phyloP scores from a whole-genome alignment of 2,329 filamentous ascomycete species.

The Talaromyces sp. region DNA sequence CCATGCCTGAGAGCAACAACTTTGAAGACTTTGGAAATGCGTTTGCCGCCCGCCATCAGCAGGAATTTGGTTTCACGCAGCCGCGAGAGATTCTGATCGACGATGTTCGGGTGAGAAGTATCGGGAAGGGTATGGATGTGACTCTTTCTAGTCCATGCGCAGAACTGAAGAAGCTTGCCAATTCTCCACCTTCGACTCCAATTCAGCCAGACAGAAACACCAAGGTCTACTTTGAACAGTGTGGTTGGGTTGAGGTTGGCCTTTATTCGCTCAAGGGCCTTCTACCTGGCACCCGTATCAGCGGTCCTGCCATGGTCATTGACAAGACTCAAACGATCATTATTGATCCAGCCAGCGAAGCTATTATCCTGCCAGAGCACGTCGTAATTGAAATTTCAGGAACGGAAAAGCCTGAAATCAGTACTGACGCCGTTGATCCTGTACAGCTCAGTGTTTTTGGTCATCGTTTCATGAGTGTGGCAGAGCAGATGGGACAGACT shows the following conservation, averaged over 20 bases:
- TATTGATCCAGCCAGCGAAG: slow-evolving; percentile 73
- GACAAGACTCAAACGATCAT: slow-evolving; percentile 78
- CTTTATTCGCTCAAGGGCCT: slow-evolving; percentile 25
- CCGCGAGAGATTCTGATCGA: slow-evolving; percentile 43
- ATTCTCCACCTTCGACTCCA: too few relatives aligned
- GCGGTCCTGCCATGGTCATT: slow-evolving; percentile 57
- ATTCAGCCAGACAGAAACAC: slow-evolving; percentile 21
- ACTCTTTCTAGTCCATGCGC: slow-evolving; percentile 21
- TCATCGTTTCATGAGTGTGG: slow-evolving; percentile 60
- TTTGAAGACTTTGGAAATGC: too few relatives aligned
- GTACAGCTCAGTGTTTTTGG: slow-evolving; percentile 57
- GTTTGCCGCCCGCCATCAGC: slow-evolving; percentile 36
- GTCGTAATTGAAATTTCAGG: slow-evolving; percentile 74
- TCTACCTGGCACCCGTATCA: slow-evolving; percentile 27
- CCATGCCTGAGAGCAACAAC: slow-evolving; percentile 26
- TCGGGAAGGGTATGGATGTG: slow-evolving; percentile 22
- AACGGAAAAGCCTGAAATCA: slow-evolving; percentile 32
- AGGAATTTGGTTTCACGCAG: slow-evolving; percentile 46
- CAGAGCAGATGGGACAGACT: slow-evolving; percentile 59
- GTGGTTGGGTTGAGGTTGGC: slow-evolving; percentile 25
- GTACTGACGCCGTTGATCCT: slow-evolving; percentile 44
- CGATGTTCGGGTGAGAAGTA: slow-evolving; percentile 37
- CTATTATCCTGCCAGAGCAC: slow-evolving; percentile 80
- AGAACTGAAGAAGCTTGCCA: slow-evolving; percentile 24
- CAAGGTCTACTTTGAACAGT: slow-evolving; percentile 32